Percentiles rank a stretch among this genome's conserved stretches.
These are phyloP conservation scores for Hymenoscyphus repandus DNA, from an alignment of 2,329 filamentous ascomycete species.

Conservation along the genomic window DNA sequence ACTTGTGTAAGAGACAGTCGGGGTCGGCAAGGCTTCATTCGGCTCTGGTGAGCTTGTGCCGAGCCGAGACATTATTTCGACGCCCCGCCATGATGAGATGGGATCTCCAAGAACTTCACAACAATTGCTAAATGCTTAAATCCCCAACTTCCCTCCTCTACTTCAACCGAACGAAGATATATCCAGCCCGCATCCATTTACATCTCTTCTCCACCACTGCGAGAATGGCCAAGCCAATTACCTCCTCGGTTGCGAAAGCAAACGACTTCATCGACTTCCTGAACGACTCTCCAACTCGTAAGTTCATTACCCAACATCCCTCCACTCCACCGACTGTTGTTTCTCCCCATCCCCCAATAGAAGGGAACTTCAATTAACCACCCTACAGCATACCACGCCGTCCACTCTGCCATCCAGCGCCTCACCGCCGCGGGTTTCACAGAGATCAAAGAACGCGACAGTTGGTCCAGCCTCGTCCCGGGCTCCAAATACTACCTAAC, in stretches of 20 bases:
- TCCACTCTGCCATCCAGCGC: constrained; percentile 69
- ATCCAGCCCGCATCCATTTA: constrained; percentile 3
- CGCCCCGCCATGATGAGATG: no score
- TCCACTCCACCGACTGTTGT: constrained; percentile 12
- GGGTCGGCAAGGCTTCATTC: background rate
- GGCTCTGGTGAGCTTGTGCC: background rate
- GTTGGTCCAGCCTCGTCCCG: constrained; percentile 75
- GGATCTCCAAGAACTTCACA: background rate
- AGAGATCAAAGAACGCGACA: constrained; percentile 83
- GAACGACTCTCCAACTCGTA: constrained; percentile 91
- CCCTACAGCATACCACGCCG: constrained; percentile 83
- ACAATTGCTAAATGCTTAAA: background rate
- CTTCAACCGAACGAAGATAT: constrained; percentile 6
- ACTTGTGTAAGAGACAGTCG: no score
- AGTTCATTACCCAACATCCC: constrained; percentile 29
- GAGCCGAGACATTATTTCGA: no score
- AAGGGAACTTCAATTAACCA: background rate
- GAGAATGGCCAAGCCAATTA: constrained; percentile 25
- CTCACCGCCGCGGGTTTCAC: constrained; percentile 81
- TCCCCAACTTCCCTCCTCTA: background rate
- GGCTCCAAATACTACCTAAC: constrained; percentile 97
- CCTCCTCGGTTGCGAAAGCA: constrained; percentile 31
- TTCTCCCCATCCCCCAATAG: background rate
- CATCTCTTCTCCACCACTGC: constrained; percentile 7
- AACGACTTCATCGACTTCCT: constrained; percentile 85